Evolutionary conservation across 2,329 filamentous ascomycete species (phyloP).

Genomic region (Bipolaris zeicola): DNA sequence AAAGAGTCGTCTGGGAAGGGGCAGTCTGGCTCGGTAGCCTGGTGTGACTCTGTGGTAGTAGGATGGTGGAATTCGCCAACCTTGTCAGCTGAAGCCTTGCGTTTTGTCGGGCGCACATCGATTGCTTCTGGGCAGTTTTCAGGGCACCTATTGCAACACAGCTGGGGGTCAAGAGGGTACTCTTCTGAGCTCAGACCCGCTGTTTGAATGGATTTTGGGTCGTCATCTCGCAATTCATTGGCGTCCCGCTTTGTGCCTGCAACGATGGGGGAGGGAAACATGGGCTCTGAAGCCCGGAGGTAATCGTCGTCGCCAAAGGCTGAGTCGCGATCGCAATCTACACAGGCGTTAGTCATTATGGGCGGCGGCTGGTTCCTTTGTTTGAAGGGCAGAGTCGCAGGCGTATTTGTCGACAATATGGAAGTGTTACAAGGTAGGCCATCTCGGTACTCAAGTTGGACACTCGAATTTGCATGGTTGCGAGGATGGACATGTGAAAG

Average conservation of each 20-base stretch:
- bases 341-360: constrained; percentile 37
- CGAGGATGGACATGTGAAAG: not conserved
- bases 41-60: constrained; percentile 20
- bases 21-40: constrained; percentile 30
- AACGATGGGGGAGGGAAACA: constrained; percentile 36
- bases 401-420: constrained; percentile 1
- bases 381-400: constrained; percentile 7
- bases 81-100: constrained; percentile 39
- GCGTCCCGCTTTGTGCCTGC: constrained; percentile 43
- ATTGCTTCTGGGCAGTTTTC: constrained; percentile 25
- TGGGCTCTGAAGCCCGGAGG: constrained; percentile 31
- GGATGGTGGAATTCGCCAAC: constrained; percentile 40
- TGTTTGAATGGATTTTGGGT: constrained; percentile 17
- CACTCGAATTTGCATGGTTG: constrained; percentile 2
- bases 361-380: constrained; percentile 8
- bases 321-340: constrained; percentile 41
- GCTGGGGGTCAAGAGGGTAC: constrained; percentile 10
- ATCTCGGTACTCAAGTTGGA: constrained; percentile 13
- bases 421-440: constrained; percentile 11
- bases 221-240: constrained; percentile 26
- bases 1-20: constrained; percentile 44
- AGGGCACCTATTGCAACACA: constrained; percentile 40
- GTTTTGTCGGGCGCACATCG: constrained; percentile 39
- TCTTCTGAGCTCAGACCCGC: constrained; percentile 21
- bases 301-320: constrained; percentile 41